phyloP scores from a whole-genome alignment of 805 yeast species.

The Lachancea sp. region DNA sequence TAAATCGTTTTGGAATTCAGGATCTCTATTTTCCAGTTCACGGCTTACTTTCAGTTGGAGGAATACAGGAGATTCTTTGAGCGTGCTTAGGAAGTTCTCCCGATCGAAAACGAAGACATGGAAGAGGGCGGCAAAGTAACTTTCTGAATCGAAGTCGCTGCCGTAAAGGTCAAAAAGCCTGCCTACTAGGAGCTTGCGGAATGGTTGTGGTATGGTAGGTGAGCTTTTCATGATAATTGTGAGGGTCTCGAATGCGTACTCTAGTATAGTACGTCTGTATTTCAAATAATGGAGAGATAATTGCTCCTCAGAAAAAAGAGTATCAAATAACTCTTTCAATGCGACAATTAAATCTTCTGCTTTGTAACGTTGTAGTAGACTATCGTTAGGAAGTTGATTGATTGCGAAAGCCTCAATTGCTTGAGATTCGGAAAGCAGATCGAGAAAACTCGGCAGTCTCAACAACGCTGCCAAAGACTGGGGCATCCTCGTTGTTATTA shows the following conservation, averaged over 20 bases:
- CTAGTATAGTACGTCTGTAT: conserved; percentile 23
- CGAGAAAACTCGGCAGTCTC: conserved; percentile 22
- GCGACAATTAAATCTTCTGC: conserved; percentile 4
- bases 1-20: conserved; percentile 12
- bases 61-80: conserved; percentile 19
- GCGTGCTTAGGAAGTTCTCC: conserved; percentile 11
- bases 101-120: conserved; percentile 14
- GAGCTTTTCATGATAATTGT: conserved; percentile 9
- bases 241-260: conserved; percentile 18
- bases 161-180: conserved; percentile 24
- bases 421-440: conserved; percentile 23
- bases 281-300: conserved; percentile 27
- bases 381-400: conserved; percentile 18
- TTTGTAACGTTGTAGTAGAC: conserved; percentile 15
- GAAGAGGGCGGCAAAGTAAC: conserved; percentile 21
- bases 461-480: conserved; percentile 29
- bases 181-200: conserved; percentile 7
- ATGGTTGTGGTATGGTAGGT: conserved; percentile 1
- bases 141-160: conserved; percentile 23
- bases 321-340: conserved; percentile 14
- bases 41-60: conserved; percentile 25
- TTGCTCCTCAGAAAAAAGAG: conserved; percentile 16
- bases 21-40: conserved; percentile 23
- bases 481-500: conserved; percentile 26
- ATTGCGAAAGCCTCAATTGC: conserved; percentile 32